phyloP scores from a whole-genome alignment of 2,329 filamentous ascomycete genomes.

The Fusarium floridanum region DNA sequence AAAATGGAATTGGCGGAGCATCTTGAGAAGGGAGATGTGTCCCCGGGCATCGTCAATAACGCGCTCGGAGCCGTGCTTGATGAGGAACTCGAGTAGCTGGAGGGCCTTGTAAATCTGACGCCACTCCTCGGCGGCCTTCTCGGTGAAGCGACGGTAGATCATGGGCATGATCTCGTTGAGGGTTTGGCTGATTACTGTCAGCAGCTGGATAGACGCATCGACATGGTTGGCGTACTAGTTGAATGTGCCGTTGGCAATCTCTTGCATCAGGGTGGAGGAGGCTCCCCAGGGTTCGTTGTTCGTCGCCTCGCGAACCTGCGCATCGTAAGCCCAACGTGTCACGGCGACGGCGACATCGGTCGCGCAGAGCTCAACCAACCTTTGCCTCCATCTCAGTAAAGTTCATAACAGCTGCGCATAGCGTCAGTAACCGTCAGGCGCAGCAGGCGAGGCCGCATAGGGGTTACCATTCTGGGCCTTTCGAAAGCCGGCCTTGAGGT shows the following conservation, averaged over 20 bases:
- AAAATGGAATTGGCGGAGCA: conserved; percentile 98
- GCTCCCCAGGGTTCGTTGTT: conserved; percentile 99
- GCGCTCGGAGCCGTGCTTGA: conserved; percentile 97
- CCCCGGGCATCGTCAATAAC: conserved; percentile 97
- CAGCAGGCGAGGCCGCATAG: conserved; percentile 16
- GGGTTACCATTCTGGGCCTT: conserved; percentile 93
- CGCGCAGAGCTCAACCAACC: conserved; percentile 54
- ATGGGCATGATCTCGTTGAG: conserved; percentile 99
- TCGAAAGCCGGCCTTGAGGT: conserved; percentile 92
- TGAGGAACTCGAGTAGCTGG: conserved; percentile 94
- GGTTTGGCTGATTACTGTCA: conserved; percentile 75
- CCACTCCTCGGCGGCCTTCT: conserved; percentile 98
- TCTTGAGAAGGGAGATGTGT: conserved; percentile 94
- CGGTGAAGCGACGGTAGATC: conserved; percentile 99
- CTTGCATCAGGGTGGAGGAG: conserved; percentile 89
- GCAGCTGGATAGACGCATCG: conserved; percentile 9
- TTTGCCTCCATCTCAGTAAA: conserved; percentile 93
- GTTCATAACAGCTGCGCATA: conserved; percentile 88
- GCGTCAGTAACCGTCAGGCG: conserved; percentile 47
- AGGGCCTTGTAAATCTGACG: conserved; percentile 99
- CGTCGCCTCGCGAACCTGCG: conserved; percentile 92
- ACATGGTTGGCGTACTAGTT: conserved; percentile 80
- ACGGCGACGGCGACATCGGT: conserved; percentile 8
- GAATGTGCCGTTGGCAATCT: conserved; percentile 97
- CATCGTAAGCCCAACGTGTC: conserved; percentile 31